Percentiles rank a stretch among this genome's conserved stretches.
These are phyloP conservation scores for Juncus inflexus DNA, from an alignment of 176 grass and related monocot species.

Conservation along the genomic window DNA sequence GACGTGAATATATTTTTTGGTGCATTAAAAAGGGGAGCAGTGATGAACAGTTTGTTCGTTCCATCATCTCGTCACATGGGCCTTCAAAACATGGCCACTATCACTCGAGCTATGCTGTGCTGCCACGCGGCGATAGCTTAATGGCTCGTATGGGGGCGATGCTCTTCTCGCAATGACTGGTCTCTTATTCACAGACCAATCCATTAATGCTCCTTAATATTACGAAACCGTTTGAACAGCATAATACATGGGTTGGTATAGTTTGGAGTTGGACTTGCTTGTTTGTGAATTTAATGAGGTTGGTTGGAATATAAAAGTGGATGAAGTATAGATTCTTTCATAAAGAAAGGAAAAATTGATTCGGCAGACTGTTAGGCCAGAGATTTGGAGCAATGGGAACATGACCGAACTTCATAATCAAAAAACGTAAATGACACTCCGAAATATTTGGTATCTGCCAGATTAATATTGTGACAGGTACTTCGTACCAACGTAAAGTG, in stretches of 20 bases:
- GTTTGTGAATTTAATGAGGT: no score
- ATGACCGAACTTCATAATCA: no score
- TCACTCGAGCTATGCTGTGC: not conserved
- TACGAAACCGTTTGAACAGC: not conserved
- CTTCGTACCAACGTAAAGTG: conserved; percentile 1
- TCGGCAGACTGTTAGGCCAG: no score
- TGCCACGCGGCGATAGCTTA: not conserved
- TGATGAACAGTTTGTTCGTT: no score
- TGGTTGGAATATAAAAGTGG: no score
- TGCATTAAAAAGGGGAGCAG: no score
- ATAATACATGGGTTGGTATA: no score
- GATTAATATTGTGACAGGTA: conserved; percentile 19
- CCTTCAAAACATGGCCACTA: not conserved
- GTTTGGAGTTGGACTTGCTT: no score
- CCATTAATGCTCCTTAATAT: conserved; percentile 17
- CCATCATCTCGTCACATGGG: conserved; percentile 5
- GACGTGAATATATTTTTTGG: no score
- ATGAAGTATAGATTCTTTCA: no score
- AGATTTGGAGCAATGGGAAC: no score
- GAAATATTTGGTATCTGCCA: not conserved
- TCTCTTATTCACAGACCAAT: not conserved
- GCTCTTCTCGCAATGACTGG: not conserved
- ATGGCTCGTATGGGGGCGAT: not conserved
- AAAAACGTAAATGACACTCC: not conserved
- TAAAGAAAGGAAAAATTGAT: no score